Evolutionary conservation across 345 rosid genomes (phyloP).

Genomic region (Mercurialis annua): DNA sequence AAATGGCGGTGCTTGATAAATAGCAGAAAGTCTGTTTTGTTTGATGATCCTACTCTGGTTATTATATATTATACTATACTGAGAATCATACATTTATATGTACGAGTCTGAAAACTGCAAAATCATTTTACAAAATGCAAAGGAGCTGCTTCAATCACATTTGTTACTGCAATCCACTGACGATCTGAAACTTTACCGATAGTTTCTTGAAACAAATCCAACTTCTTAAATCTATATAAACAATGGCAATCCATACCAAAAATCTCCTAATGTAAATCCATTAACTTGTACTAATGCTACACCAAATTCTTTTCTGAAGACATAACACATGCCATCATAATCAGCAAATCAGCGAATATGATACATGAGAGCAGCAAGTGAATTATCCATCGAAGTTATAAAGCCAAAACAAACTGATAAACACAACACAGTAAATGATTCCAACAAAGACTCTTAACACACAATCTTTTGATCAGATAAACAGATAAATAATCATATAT

Average conservation of each 20-base stretch:
- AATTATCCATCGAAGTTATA: too few species aligned
- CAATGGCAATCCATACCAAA: neutral
- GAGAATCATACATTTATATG: neutral
- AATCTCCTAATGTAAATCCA: neutral
- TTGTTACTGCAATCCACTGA: neutral
- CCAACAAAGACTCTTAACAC: too few species aligned
- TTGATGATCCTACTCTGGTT: too few species aligned
- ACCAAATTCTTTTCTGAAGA: constrained; percentile 1
- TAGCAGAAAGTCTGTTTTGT: neutral
- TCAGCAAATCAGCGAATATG: neutral
- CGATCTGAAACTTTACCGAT: neutral
- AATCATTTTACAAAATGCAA: neutral
- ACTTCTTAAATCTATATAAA: neutral
- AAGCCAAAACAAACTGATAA: too few species aligned
- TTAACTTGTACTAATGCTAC: neutral
- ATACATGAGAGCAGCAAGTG: neutral
- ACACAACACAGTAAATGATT: too few species aligned
- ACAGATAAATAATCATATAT: neutral
- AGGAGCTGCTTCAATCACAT: constrained; percentile 2
- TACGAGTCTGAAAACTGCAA: neutral
- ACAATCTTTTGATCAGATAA: neutral
- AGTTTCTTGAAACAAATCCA: neutral
- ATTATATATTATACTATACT: too few species aligned
- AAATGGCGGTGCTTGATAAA: neutral
- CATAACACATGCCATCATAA: neutral